These are phyloP conservation scores for Schwanniomyces etchellsii DNA, from an alignment of 1,139 yeast species.

Conservation along the genomic window DNA sequence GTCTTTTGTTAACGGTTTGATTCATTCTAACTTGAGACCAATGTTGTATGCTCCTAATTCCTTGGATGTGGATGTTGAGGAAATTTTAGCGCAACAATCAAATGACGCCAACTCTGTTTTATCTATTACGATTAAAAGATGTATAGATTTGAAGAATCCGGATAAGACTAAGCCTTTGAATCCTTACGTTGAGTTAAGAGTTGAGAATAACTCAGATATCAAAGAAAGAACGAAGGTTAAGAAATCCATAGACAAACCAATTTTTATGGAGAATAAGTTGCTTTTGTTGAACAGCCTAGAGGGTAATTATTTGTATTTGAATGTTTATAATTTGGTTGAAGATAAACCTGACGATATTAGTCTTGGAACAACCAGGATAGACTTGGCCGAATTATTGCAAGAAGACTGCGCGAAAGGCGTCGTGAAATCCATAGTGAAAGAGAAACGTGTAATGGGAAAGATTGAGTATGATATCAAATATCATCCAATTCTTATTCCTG, in stretches of 20 bases:
- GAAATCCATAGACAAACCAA: slow-evolving; percentile 49
- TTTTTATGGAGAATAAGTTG: slow-evolving; percentile 61
- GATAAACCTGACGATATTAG: slow-evolving; percentile 51
- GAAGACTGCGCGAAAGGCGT: slow-evolving; percentile 32
- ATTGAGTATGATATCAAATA: slow-evolving; percentile 59
- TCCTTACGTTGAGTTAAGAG: slow-evolving; percentile 51
- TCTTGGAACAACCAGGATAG: slow-evolving; percentile 53
- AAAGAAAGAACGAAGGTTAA: slow-evolving; percentile 53
- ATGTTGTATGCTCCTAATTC: slow-evolving; percentile 82
- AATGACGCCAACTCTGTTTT: slow-evolving; percentile 66
- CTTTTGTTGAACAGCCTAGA: slow-evolving; percentile 54
- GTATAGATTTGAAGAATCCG: slow-evolving; percentile 41
- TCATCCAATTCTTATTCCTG: slow-evolving; percentile 52
- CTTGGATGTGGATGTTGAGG: slow-evolving; percentile 68
- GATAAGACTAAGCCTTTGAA: slow-evolving; percentile 42
- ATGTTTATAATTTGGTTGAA: slow-evolving; percentile 45
- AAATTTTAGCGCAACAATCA: slow-evolving; percentile 54
- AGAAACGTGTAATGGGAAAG: slow-evolving; percentile 57
- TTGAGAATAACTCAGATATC: slow-evolving; percentile 40
- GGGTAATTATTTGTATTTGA: slow-evolving; percentile 48
- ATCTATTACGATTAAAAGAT: slow-evolving; percentile 56
- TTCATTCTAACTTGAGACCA: slow-evolving; percentile 68
- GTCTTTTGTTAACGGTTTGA: slow-evolving; percentile 62
- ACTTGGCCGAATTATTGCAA: slow-evolving; percentile 56
- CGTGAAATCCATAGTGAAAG: slow-evolving; percentile 33